Base-by-base conservation (phyloP, 2,329 filamentous ascomycete genomes). In the Colletotrichum sp. region DNA sequence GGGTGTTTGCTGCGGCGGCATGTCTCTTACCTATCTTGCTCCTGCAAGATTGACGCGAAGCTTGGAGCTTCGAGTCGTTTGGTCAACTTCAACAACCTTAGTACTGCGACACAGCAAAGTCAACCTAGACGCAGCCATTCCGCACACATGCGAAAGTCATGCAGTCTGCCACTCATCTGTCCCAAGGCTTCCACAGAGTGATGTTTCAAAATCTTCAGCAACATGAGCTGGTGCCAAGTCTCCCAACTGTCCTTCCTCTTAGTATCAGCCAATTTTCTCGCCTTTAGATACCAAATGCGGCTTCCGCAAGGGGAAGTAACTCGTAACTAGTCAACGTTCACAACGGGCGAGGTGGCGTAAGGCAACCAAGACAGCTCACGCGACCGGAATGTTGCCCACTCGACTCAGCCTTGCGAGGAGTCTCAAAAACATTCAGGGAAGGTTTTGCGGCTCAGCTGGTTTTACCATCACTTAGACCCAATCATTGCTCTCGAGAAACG, bases 51-150 rank as follows among this genome's bases (percentile, higher is more conserved):
- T n/a, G 0, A 44, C 18, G 18, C 18, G 2, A 21, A 52, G 44
- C 44, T 6, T 52, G 0, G 18, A 52, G 6, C 44, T 8, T 6
- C 10, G 4, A 21, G 3, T 13, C n/a, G 44, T 1, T 49, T 49
- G 44, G n/a, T 21, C 44, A 21, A 12, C n/a, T 49, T 49, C 18
- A 21, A 7, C 18, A 13, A 49, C 10, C n/a, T 49, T 1, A 49
- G 44, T 21, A 49, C n/a, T 5, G 1, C 1, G n/a, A 13, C 6
- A 8, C 2, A 21, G 3, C 10, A 13, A 44, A n/a, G 0, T 1
- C 1, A 21, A 13, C 2, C 8, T 8, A 13, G n/a, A 13, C n/a
- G 2, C 6, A 8, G 6, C 2, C 44, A 49, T 49, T 49, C n/a
- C n/a, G 44, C 18, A 49, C 6, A 49, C 10, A 21, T 1, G 44